Conservation (phyloP, 2,329 filamentous ascomycete species). For the Sordariomycetes sp. region DNA sequence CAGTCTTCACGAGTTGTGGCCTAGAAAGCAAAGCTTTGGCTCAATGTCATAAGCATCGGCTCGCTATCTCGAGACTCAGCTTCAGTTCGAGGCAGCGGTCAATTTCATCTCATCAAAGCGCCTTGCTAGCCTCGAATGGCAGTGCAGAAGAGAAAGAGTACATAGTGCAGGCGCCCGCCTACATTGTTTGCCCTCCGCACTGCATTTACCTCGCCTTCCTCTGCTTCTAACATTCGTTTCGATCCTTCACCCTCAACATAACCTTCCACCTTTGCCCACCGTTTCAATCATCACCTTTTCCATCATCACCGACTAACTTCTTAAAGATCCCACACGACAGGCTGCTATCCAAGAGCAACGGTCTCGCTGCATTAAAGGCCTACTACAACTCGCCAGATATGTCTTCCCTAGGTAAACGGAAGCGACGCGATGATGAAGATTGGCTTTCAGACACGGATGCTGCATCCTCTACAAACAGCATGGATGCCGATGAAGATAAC, state of each 20-base stretch:
- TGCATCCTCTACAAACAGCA: constrained; percentile 15
- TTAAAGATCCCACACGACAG: not conserved
- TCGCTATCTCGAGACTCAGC: too few species aligned
- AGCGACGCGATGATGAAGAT: constrained; percentile 12
- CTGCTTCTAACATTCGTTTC: not conserved
- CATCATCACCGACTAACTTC: too few species aligned
- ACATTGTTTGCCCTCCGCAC: too few species aligned
- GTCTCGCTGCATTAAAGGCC: constrained; percentile 16
- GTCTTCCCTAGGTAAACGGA: constrained; percentile 19
- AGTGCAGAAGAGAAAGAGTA: too few species aligned
- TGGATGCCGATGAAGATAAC: constrained; percentile 13
- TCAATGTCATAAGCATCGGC: too few species aligned
- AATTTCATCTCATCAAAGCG: too few species aligned
- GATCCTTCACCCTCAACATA: not conserved
- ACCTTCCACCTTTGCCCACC: not conserved
- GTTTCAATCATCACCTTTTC: not conserved
- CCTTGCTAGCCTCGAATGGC: too few species aligned
- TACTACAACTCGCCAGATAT: constrained; percentile 8
- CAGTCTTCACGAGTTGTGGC: not conserved
- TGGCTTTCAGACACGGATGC: constrained; percentile 15
- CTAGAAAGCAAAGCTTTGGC: too few species aligned
- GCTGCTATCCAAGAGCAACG: constrained; percentile 17
- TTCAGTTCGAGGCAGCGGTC: too few species aligned
- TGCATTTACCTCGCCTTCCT: too few species aligned
- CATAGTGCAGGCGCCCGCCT: too few species aligned